Evolutionary conservation across 495 filamentous ascomycete species (phyloP).

Genomic region (Trichodelitschia bisporula): DNA sequence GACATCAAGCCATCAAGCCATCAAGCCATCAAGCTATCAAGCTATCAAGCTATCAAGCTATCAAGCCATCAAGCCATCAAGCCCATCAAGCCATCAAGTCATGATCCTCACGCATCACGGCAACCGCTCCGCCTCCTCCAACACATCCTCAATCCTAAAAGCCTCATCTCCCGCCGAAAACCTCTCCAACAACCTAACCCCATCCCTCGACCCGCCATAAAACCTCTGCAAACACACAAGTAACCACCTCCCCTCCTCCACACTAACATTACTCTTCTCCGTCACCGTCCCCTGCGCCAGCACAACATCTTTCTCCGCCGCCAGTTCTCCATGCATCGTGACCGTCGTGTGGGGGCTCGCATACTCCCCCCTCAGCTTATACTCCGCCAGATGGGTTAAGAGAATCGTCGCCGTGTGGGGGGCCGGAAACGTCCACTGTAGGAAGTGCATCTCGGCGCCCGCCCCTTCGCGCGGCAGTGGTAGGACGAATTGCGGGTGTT

Average conservation of each 20-base stretch:
- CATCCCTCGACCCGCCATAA: constrained; percentile 36
- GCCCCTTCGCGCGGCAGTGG: constrained; percentile 41
- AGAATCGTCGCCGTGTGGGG: constrained; percentile 53
- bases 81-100: too few species aligned
- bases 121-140: constrained; percentile 69
- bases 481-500: constrained; percentile 71
- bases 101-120: not conserved
- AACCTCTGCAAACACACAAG: constrained; percentile 91
- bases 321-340: constrained; percentile 68
- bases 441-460: constrained; percentile 51
- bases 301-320: constrained; percentile 45
- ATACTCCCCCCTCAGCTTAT: constrained; percentile 71
- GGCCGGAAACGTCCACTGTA: constrained; percentile 51
- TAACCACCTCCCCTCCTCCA: constrained; percentile 64
- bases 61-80: too few species aligned
- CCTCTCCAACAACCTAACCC: constrained; percentile 48
- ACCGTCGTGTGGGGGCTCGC: constrained; percentile 79
- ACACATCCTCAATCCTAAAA: constrained; percentile 61
- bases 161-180: constrained; percentile 49
- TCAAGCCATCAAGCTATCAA: too few species aligned
- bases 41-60: too few species aligned
- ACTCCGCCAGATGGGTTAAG: constrained; percentile 81
- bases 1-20: too few species aligned
- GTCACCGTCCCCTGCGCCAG: constrained; percentile 63
- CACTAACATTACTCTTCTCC: constrained; percentile 48